Evolutionary conservation across 495 filamentous ascomycete species (phyloP).

Genomic region (Penicillium samsonianum): DNA sequence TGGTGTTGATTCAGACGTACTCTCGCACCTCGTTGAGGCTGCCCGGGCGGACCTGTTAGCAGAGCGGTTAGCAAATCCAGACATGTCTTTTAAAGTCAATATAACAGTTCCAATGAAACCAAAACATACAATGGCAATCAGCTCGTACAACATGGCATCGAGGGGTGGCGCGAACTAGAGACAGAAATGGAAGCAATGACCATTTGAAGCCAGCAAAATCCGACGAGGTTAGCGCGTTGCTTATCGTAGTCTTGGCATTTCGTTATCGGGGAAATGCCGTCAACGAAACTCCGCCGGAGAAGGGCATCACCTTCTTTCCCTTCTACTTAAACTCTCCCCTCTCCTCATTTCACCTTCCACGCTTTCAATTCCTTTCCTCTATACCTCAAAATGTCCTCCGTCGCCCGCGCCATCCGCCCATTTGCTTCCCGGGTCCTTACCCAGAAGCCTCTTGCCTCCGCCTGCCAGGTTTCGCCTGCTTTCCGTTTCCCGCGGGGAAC

Average conservation of each 20-base stretch:
- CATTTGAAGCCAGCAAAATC: constrained; percentile 27
- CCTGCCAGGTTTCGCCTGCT: constrained; percentile 43
- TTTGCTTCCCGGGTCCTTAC: constrained; percentile 45
- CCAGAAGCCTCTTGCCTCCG: constrained; percentile 44
- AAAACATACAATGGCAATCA: constrained; percentile 84
- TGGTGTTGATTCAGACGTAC: constrained; percentile 52
- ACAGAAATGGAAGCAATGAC: constrained; percentile 9
- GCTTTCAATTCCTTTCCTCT: constrained; percentile 20
- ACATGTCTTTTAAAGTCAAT: not conserved
- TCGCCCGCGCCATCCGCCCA: constrained; percentile 45
- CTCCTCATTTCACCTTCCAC: constrained; percentile 26
- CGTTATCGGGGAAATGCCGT: constrained; percentile 22
- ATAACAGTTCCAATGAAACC: not conserved
- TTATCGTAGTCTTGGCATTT: constrained; percentile 38
- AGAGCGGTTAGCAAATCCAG: constrained; percentile 12
- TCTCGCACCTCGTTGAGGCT: constrained; percentile 91
- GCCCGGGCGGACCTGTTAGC: constrained; percentile 78
- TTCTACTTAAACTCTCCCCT: constrained; percentile 32
- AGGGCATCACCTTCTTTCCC: constrained; percentile 27
- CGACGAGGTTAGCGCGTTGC: constrained; percentile 26
- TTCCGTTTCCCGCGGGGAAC: constrained; percentile 55
- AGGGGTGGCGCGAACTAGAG: constrained; percentile 24
- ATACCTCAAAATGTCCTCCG: constrained; percentile 39
- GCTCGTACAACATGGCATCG: constrained; percentile 85
- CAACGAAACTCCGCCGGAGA: constrained; percentile 29